Percentiles rank a stretch among this genome's conserved stretches.
Conservation (phyloP, 2,329 filamentous ascomycete species). For the Penicillium glabrum region DNA sequence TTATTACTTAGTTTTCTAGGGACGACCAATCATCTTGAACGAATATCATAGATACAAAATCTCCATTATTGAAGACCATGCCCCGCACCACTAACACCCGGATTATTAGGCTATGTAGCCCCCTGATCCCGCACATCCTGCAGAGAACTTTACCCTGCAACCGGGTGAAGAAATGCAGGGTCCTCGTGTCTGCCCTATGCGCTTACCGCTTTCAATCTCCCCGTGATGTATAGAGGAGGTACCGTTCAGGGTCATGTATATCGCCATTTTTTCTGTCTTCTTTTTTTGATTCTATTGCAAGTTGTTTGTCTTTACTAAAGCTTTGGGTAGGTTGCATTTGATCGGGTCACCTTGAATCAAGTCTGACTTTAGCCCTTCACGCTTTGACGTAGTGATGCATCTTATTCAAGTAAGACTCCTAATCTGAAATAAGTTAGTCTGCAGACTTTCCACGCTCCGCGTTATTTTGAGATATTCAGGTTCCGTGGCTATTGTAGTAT, state of each 20-base stretch:
- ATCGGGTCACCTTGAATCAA: background rate
- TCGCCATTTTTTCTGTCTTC: background rate
- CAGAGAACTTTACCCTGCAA: background rate
- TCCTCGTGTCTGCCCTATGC: background rate
- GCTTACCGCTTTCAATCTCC: background rate
- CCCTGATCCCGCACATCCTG: background rate
- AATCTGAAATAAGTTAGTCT: background rate
- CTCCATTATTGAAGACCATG: background rate
- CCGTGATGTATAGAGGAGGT: background rate
- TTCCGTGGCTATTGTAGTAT: conserved; percentile 7
- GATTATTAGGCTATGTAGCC: background rate
- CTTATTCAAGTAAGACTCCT: background rate
- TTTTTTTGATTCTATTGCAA: background rate
- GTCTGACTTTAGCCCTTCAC: no score
- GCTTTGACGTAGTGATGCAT: background rate
- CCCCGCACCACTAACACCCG: background rate
- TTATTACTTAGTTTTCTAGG: background rate
- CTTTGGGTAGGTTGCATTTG: background rate
- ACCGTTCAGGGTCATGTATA: background rate
- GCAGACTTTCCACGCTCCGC: background rate
- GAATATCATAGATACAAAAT: background rate
- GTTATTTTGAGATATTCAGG: conserved; percentile 8
- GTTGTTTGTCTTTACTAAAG: background rate
- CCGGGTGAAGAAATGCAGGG: background rate
- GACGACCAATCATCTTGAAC: background rate